These are phyloP conservation scores for Grosmannia huntii DNA, from an alignment of 2,329 filamentous ascomycete species.

Conservation along the genomic window DNA sequence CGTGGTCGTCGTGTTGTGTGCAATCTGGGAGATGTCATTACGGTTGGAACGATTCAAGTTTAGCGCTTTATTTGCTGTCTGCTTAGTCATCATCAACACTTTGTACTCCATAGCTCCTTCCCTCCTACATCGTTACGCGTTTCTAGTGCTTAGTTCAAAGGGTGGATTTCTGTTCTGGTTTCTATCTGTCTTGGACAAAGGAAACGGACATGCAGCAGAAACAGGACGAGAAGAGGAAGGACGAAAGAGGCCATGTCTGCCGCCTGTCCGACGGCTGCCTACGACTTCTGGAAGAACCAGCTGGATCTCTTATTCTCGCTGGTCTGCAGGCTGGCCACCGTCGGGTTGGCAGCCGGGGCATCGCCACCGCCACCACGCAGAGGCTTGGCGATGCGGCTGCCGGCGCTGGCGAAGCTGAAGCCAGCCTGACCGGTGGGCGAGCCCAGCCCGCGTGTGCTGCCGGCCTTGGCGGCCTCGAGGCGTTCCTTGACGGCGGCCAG, in stretches of 20 bases:
- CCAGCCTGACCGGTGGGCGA: slow-evolving; percentile 46
- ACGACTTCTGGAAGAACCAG: slow-evolving; percentile 16
- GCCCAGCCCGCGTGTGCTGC: slow-evolving; percentile 73
- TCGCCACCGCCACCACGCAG: slow-evolving; percentile 49
- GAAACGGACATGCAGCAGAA: background rate
- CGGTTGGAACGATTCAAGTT: too few relatives aligned
- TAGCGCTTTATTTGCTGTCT: too few relatives aligned
- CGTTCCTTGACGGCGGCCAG: slow-evolving; percentile 96
- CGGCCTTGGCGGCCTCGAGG: slow-evolving; percentile 85
- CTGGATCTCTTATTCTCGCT: slow-evolving; percentile 57
- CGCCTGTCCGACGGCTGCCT: background rate
- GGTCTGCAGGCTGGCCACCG: slow-evolving; percentile 45
- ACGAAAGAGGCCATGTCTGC: too few relatives aligned
- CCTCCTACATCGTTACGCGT: too few relatives aligned
- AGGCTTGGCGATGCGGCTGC: slow-evolving; percentile 57
- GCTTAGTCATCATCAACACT: too few relatives aligned
- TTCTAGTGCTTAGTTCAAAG: too few relatives aligned
- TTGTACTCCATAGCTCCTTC: too few relatives aligned
- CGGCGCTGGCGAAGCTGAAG: slow-evolving; percentile 57
- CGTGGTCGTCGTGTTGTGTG: too few relatives aligned
- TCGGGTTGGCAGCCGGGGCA: slow-evolving; percentile 35
- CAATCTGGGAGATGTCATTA: too few relatives aligned
- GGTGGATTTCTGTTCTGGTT: background rate
- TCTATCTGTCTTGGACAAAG: background rate
- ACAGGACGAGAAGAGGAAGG: background rate